Percentiles rank a stretch among this genome's conserved stretches.
Evolutionary conservation across 2,329 filamentous ascomycete genomes (phyloP).

Genomic region (Tolypocladium ophioglossoides): DNA sequence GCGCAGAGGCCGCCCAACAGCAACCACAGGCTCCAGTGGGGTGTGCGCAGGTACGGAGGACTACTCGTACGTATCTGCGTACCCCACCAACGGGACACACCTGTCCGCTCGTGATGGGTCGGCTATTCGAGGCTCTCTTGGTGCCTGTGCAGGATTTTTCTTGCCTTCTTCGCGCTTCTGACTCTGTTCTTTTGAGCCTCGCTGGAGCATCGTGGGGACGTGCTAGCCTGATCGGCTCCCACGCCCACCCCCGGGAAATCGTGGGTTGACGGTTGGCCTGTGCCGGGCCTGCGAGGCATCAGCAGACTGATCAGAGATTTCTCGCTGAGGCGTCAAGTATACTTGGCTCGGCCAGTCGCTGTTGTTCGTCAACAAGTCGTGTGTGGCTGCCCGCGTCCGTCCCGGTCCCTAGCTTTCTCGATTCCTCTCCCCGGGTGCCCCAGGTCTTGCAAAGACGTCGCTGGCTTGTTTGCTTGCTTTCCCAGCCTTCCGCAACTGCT

Average conservation of each 20-base stretch:
- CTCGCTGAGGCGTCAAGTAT: neutral
- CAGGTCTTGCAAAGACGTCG: neutral
- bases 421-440: neutral
- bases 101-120: slow-evolving; percentile 7
- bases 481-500: neutral
- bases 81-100: slow-evolving; percentile 2
- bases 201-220: slow-evolving; percentile 1
- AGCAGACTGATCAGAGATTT: slow-evolving; percentile 12
- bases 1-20: neutral
- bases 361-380: neutral
- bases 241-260: slow-evolving; percentile 1
- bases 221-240: slow-evolving; percentile 5
- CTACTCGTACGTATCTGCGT: neutral
- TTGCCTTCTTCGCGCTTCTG: slow-evolving; percentile 5
- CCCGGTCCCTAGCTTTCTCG: neutral
- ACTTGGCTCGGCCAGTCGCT: neutral
- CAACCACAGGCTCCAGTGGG: neutral
- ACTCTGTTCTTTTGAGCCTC: slow-evolving; percentile 3
- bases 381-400: neutral
- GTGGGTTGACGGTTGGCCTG: slow-evolving; percentile 3
- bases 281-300: slow-evolving; percentile 6
- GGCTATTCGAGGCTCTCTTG: slow-evolving; percentile 23
- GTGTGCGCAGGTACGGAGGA: neutral
- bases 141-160: slow-evolving; percentile 5
- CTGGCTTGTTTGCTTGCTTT: neutral